phyloP scores from a whole-genome alignment of 345 rosid species.

The Ceriops tagal region DNA sequence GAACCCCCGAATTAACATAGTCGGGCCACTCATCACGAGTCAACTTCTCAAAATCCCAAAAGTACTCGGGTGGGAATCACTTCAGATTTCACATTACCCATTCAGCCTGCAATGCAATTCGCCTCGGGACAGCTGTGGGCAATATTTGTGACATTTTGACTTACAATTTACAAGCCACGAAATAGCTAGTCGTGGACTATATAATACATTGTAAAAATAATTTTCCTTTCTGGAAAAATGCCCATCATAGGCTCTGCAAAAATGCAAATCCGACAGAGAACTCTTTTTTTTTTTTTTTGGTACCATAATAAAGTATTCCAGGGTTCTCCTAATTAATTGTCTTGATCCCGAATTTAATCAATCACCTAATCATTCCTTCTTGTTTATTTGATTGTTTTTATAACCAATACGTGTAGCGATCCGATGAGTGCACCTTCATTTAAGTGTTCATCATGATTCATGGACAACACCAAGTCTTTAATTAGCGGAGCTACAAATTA shows the following conservation, averaged over 20 bases:
- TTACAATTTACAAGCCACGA: neutral
- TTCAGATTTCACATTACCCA: neutral
- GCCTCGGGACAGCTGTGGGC: neutral
- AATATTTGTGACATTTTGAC: neutral
- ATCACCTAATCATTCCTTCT: neutral
- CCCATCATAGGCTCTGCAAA: no score
- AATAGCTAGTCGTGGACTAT: no score
- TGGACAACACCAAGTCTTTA: neutral
- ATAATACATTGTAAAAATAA: no score
- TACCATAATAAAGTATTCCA: neutral
- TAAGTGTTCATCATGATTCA: neutral
- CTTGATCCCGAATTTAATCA: neutral
- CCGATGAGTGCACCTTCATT: neutral
- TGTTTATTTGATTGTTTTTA: neutral
- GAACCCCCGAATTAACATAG: no score
- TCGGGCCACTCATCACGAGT: no score
- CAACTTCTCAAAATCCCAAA: neutral
- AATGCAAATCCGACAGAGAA: no score
- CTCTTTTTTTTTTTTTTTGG: no score
- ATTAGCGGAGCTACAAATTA: neutral
- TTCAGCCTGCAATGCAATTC: neutral
- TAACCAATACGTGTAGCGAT: conserved; percentile 12
- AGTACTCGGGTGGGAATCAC: neutral
- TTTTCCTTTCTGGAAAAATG: no score
- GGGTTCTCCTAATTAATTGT: neutral